Conservation (phyloP, 1,284 basidiomycete species). For the Cryptococcus jaspeensis region DNA sequence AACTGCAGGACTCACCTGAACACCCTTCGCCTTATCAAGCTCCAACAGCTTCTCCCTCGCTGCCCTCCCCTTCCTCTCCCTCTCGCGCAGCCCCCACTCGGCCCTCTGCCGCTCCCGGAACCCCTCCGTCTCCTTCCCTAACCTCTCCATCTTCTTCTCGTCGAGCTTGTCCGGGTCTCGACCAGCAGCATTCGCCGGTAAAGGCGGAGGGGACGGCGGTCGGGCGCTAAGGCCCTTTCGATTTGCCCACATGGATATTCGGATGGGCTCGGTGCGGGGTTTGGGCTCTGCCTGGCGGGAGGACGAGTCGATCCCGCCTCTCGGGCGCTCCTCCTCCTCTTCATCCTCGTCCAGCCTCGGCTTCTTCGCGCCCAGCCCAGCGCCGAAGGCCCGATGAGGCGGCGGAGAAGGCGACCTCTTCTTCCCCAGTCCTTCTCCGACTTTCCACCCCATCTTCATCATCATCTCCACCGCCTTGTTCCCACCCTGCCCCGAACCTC, state of each 20-base stretch:
- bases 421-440: slow-evolving; percentile 46
- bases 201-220: slow-evolving; percentile 40
- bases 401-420: slow-evolving; percentile 24
- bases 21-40: slow-evolving; percentile 47
- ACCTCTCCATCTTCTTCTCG: slow-evolving; percentile 24
- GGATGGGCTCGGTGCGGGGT: slow-evolving; percentile 40
- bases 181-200: slow-evolving; percentile 12
- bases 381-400: neutral
- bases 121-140: slow-evolving; percentile 35
- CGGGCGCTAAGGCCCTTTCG: slow-evolving; percentile 40
- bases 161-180: slow-evolving; percentile 32
- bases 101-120: slow-evolving; percentile 37
- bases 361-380: neutral
- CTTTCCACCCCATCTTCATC: slow-evolving; percentile 53
- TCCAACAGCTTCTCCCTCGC: slow-evolving; percentile 40
- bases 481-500: slow-evolving; percentile 16
- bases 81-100: slow-evolving; percentile 33
- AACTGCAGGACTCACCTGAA: slow-evolving; percentile 51
- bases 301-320: slow-evolving; percentile 22
- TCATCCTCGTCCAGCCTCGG: slow-evolving; percentile 18
- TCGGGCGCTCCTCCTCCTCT: slow-evolving; percentile 9
- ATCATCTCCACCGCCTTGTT: slow-evolving; percentile 46
- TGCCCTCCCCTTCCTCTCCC: slow-evolving; percentile 38
- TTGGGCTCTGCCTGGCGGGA: slow-evolving; percentile 1
- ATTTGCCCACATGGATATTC: slow-evolving; percentile 49